Conservation (phyloP, 2,329 filamentous ascomycete species). For the Venturia nashicola region DNA sequence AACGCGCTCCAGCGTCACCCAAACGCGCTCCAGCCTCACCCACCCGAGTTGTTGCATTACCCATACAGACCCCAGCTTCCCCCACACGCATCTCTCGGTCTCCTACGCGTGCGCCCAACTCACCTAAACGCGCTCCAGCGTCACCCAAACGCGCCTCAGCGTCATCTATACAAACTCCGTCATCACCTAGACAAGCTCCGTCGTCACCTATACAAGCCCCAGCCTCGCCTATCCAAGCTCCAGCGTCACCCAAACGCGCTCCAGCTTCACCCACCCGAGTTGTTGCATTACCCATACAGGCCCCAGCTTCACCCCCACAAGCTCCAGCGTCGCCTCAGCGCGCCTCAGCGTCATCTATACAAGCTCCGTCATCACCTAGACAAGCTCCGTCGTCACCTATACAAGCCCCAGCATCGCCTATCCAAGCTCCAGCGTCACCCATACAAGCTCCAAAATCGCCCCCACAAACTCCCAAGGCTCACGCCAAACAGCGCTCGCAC, state of each 20-base stretch:
- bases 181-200: background rate
- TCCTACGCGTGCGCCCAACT: background rate
- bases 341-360: too few relatives aligned
- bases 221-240: background rate
- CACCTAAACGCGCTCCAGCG: background rate
- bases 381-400: background rate
- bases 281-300: background rate
- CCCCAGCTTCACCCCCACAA: background rate
- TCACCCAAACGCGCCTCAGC: background rate
- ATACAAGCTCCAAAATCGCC: background rate
- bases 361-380: background rate
- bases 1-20: background rate
- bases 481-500: constrained; percentile 16
- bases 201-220: background rate
- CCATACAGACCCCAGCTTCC: background rate
- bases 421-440: background rate
- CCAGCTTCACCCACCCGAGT: background rate
- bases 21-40: background rate
- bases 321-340: too few relatives aligned
- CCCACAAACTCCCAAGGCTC: background rate
- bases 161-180: background rate
- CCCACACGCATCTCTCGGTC: background rate
- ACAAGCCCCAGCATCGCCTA: background rate
- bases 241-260: background rate
- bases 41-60: too few relatives aligned